phyloP scores from a whole-genome alignment of 1,284 basidiomycete species.

The Leccinum cinnamomeum region DNA sequence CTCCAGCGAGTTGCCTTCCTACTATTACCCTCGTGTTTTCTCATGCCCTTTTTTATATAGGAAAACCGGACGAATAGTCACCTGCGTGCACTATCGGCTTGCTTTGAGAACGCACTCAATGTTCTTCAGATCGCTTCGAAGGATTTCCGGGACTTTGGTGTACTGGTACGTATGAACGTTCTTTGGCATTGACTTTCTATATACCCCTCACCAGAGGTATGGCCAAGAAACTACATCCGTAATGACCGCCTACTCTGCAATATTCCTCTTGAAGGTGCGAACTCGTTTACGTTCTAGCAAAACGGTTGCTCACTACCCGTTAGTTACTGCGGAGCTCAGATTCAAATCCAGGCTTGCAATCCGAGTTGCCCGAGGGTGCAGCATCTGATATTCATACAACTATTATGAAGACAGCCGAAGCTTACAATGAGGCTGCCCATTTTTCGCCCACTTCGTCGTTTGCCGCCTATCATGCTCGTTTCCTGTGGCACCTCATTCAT shows the following conservation, averaged over 20 bases:
- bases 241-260: conserved; percentile 82
- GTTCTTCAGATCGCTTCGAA: conserved; percentile 66
- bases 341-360: conserved; percentile 45
- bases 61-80: conserved; percentile 54
- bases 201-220: conserved; percentile 55
- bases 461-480: conserved; percentile 71
- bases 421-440: conserved; percentile 67
- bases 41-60: conserved; percentile 26
- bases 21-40: background rate
- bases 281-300: background rate
- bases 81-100: conserved; percentile 65
- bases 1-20: conserved; percentile 44
- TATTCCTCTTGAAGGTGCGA: conserved; percentile 69
- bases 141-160: conserved; percentile 71
- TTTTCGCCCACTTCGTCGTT: conserved; percentile 59
- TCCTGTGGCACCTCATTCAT: conserved; percentile 68
- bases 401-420: conserved; percentile 68
- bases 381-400: conserved; percentile 60
- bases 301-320: conserved; percentile 11
- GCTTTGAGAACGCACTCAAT: conserved; percentile 69
- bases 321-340: conserved; percentile 67
- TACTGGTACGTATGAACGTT: conserved; percentile 56
- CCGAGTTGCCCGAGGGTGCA: conserved; percentile 55
- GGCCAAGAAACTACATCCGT: conserved; percentile 78
- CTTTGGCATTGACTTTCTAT: background rate